These are phyloP conservation scores for Collybia mongolica DNA, from an alignment of 768 basidiomycete species.

Conservation along the genomic window DNA sequence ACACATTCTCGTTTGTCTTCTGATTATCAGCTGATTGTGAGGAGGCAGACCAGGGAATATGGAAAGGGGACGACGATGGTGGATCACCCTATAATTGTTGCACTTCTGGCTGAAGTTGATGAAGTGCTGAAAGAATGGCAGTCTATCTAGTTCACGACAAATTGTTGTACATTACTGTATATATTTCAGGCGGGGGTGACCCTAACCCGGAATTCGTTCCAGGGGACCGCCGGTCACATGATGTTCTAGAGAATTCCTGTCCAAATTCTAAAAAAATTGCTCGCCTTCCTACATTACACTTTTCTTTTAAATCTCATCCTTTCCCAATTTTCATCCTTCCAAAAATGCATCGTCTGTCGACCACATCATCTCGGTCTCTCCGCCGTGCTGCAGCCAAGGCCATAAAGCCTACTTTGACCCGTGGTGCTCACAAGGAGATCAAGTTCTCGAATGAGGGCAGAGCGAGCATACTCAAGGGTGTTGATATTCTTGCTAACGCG, in stretches of 20 bases:
- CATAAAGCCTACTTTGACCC: slow-evolving; percentile 49
- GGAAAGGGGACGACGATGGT: slow-evolving; percentile 2
- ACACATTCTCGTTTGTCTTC: slow-evolving; percentile 8
- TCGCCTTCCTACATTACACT: too few species aligned
- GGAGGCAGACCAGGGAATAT: not conserved
- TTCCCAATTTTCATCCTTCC: too few species aligned
- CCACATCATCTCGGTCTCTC: slow-evolving; percentile 62
- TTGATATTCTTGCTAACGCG: slow-evolving; percentile 95
- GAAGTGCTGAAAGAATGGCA: slow-evolving; percentile 31
- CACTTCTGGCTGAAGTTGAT: slow-evolving; percentile 33
- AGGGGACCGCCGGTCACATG: too few species aligned
- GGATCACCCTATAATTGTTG: slow-evolving; percentile 28
- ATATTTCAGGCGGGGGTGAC: too few species aligned
- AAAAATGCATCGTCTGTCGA: slow-evolving; percentile 77
- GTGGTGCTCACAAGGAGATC: slow-evolving; percentile 93
- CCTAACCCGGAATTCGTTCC: too few species aligned
- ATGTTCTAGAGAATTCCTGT: too few species aligned
- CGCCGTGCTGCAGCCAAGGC: slow-evolving; percentile 65
- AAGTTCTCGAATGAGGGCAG: slow-evolving; percentile 95
- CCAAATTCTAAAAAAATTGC: too few species aligned
- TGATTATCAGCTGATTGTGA: slow-evolving; percentile 2
- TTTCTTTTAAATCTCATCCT: too few species aligned
- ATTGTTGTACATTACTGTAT: too few species aligned
- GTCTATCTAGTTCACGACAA: not conserved
- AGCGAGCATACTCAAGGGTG: slow-evolving; percentile 90